phyloP scores from a whole-genome alignment of 2,329 filamentous ascomycete species.

The Diaporthe eres region DNA sequence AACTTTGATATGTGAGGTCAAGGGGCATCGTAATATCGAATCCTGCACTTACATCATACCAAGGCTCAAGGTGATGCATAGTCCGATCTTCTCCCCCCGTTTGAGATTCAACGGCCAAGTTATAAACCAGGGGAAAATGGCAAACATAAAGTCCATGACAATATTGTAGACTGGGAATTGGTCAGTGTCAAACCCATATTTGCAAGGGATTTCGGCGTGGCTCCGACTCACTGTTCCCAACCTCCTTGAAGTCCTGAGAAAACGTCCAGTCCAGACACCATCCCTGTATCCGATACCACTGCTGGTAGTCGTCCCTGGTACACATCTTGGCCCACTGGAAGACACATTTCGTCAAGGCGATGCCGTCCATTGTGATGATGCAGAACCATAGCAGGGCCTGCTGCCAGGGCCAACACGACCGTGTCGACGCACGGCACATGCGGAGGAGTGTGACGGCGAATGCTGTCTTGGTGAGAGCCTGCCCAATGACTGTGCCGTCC shows the following conservation, averaged over 20 bases:
- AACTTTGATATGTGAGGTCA: neutral
- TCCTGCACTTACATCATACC: constrained; percentile 58
- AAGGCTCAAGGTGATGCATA: constrained; percentile 65
- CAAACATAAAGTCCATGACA: constrained; percentile 67
- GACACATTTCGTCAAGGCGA: constrained; percentile 62
- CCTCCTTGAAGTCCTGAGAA: constrained; percentile 62
- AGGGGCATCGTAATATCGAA: neutral
- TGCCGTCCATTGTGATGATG: constrained; percentile 63
- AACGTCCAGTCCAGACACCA: constrained; percentile 58
- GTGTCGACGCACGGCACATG: constrained; percentile 51
- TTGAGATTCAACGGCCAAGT: constrained; percentile 64
- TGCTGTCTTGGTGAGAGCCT: constrained; percentile 55
- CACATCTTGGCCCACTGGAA: constrained; percentile 65
- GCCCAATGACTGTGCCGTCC: constrained; percentile 54
- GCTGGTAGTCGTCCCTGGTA: constrained; percentile 57
- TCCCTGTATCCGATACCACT: constrained; percentile 60
- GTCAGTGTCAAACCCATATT: neutral
- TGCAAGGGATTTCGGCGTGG: too few relatives aligned
- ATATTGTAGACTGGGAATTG: constrained; percentile 62
- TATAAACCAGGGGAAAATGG: constrained; percentile 64
- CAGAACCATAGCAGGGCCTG: constrained; percentile 62
- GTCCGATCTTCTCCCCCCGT: constrained; percentile 62
- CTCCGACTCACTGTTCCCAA: constrained; percentile 60
- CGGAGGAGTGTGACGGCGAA: constrained; percentile 55
- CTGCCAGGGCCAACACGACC: constrained; percentile 54